Conservation (phyloP, 495 filamentous ascomycete species). For the Penicillium turbatum region DNA sequence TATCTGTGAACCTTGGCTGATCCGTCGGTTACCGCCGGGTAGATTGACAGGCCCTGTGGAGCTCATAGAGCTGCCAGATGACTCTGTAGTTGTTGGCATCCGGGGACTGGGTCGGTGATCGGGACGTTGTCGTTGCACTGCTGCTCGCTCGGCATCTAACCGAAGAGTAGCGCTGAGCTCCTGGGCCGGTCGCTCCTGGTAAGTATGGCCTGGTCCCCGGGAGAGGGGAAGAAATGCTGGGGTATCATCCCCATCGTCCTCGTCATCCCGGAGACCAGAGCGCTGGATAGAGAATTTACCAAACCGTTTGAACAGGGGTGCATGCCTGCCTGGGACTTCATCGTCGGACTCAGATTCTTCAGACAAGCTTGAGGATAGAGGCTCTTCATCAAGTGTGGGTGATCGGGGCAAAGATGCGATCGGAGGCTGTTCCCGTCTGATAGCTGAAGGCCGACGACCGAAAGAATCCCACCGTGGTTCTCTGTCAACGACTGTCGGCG, state of each 20-base stretch:
- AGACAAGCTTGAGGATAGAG: conserved; percentile 38
- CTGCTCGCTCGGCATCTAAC: conserved; percentile 43
- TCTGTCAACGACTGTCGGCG: conserved; percentile 39
- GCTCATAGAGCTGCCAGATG: conserved; percentile 57
- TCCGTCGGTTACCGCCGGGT: conserved; percentile 17
- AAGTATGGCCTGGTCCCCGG: conserved; percentile 22
- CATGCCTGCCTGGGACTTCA: conserved; percentile 29
- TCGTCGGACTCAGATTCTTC: conserved; percentile 53
- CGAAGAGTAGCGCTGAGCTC: conserved; percentile 61
- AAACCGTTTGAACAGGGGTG: conserved; percentile 33
- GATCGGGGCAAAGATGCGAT: conserved; percentile 26
- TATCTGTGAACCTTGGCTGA: conserved; percentile 21
- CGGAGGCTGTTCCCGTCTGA: conserved; percentile 28
- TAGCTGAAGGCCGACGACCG: conserved; percentile 25
- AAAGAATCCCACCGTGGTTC: conserved; percentile 37
- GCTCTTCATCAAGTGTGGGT: conserved; percentile 35
- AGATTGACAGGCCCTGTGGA: conserved; percentile 29
- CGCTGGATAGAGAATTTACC: conserved; percentile 39
- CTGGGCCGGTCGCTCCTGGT: conserved; percentile 30
- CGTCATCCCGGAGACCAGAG: conserved; percentile 33
- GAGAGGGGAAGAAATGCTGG: conserved; percentile 73
- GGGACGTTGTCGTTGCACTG: conserved; percentile 32
- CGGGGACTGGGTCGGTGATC: conserved; percentile 24
- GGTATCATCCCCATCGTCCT: conserved; percentile 49
- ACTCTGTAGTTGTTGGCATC: conserved; percentile 54